These are phyloP conservation scores for Waltergamsia citrina DNA, from an alignment of 2,329 filamentous ascomycete genomes.

Conservation along the genomic window DNA sequence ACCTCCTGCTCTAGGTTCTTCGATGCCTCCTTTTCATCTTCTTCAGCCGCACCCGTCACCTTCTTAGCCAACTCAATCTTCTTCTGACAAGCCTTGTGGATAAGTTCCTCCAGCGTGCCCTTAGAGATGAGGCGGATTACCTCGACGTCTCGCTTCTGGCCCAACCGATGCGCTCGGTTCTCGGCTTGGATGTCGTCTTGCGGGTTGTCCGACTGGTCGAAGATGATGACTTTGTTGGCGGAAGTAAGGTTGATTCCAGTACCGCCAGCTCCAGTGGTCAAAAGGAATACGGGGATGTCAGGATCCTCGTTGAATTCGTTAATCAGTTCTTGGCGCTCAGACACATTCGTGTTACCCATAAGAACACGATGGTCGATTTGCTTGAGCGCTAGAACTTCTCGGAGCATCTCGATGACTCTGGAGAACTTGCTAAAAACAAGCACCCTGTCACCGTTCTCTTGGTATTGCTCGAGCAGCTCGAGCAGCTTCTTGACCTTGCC, in stretches of 20 bases:
- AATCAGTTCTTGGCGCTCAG: slow-evolving; percentile 77
- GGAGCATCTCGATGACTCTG: slow-evolving; percentile 81
- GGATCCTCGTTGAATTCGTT: slow-evolving; percentile 73
- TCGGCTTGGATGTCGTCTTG: slow-evolving; percentile 98
- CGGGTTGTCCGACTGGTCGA: slow-evolving; percentile 94
- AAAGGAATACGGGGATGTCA: slow-evolving; percentile 79
- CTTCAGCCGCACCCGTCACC: slow-evolving; percentile 32
- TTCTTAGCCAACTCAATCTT: slow-evolving; percentile 79
- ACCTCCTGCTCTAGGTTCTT: slow-evolving; percentile 33
- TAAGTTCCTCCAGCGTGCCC: slow-evolving; percentile 85
- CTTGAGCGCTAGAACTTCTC: slow-evolving; percentile 66
- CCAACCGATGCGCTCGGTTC: slow-evolving; percentile 90
- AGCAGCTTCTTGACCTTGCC: slow-evolving; percentile 82
- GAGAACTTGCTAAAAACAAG: slow-evolving; percentile 93
- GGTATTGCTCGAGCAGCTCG: slow-evolving; percentile 63
- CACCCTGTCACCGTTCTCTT: slow-evolving; percentile 72
- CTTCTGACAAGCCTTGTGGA: slow-evolving; percentile 81
- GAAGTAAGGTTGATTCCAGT: slow-evolving; percentile 93
- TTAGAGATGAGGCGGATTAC: slow-evolving; percentile 76
- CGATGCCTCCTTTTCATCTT: slow-evolving; percentile 16
- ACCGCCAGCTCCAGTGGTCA: slow-evolving; percentile 91
- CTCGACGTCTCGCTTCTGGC: slow-evolving; percentile 84
- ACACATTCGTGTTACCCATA: slow-evolving; percentile 74
- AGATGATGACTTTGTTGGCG: slow-evolving; percentile 96
- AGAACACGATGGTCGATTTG: slow-evolving; percentile 74